Evolutionary conservation across 2,329 filamentous ascomycete genomes (phyloP), one percentile per base, ranked within the genome.

Genomic region (Hypoxylon sp.): DNA sequence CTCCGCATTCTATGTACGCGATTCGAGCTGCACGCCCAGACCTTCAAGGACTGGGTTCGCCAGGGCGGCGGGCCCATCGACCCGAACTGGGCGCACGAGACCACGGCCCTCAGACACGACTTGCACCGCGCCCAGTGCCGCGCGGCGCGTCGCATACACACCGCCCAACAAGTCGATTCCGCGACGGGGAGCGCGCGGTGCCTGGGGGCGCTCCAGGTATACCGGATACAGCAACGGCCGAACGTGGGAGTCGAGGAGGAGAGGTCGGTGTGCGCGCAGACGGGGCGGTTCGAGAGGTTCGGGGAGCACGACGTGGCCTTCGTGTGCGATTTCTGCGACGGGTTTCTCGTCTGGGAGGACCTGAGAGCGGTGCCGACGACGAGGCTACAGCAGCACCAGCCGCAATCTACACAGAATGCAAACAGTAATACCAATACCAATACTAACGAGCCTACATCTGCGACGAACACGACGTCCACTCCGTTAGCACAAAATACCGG

Each of bases 301-400:
- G 85, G 82, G 45, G 83, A 87, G 32, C 75, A 77, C 41, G 86
- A 88, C 65, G 81, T 88, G 51, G 86, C 84, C 6, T 89, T 89
- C 72, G 80, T 87, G 6, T 89, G 87, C 78, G 86, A 89, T 77
- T 89, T 85, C 73, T 89, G 87, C 78, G 86, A 89, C 73, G 87
- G 87, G 1, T 86, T 86, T 73, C 78, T 89, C 23, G 78, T 89
- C 21, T 89, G 87, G 87, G 82, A 86, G 63, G 85, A 89, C 73
- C 72, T 89, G 32, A 80, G 83, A 68, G 79, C 78, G 52, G 84
- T 89, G 78, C 86, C 87, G 5, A 83, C 83, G 1, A 76, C 79
- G 60, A 78, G 85, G 19, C 17, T 63, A 19, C 72, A 72, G 57
- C 69, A 38, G 46, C 70, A 25, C 64, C 71, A 65, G 63, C 51